A percentile compares a stretch with the other conserved stretches of the same genome.
phyloP scores from a whole-genome alignment of 805 yeast species.

The Candida montana region DNA sequence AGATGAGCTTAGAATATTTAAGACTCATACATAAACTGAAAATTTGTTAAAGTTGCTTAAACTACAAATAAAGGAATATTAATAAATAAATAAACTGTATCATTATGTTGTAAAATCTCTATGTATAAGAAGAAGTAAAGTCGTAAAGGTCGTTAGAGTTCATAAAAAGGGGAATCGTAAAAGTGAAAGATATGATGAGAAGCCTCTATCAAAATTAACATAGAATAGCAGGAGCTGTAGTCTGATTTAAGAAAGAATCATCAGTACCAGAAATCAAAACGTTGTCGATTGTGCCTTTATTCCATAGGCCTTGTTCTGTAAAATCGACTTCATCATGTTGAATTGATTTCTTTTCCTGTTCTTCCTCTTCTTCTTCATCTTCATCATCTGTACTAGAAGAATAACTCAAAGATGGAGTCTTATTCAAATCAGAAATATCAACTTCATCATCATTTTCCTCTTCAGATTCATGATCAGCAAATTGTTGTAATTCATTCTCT shows the following conservation, averaged over 20 bases:
- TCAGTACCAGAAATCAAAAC: background rate
- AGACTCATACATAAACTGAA: too few relatives aligned
- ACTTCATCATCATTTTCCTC: constrained; percentile 17
- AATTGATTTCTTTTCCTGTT: constrained; percentile 1
- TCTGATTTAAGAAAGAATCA: background rate
- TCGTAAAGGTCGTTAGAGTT: background rate
- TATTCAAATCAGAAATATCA: constrained; percentile 18
- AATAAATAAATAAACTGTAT: background rate
- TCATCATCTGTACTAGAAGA: constrained; percentile 16
- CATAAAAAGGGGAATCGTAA: background rate
- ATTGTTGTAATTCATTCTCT: constrained; percentile 17
- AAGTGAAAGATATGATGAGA: background rate
- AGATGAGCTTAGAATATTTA: background rate
- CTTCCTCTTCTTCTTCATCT: constrained; percentile 13
- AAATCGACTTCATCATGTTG: constrained; percentile 7
- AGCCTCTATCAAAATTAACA: background rate
- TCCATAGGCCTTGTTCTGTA: constrained; percentile 4
- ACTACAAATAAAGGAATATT: background rate
- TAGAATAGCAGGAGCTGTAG: background rate
- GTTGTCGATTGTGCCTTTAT: background rate
- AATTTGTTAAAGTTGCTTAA: too few relatives aligned
- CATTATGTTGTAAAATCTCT: background rate
- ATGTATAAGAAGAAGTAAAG: background rate
- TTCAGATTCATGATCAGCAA: constrained; percentile 11
- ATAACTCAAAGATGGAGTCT: constrained; percentile 15